Percentiles rank a stretch among this genome's conserved stretches.
These are phyloP conservation scores for Sherardia arvensis DNA, from an alignment of 257 asterid species.

Conservation along the genomic window DNA sequence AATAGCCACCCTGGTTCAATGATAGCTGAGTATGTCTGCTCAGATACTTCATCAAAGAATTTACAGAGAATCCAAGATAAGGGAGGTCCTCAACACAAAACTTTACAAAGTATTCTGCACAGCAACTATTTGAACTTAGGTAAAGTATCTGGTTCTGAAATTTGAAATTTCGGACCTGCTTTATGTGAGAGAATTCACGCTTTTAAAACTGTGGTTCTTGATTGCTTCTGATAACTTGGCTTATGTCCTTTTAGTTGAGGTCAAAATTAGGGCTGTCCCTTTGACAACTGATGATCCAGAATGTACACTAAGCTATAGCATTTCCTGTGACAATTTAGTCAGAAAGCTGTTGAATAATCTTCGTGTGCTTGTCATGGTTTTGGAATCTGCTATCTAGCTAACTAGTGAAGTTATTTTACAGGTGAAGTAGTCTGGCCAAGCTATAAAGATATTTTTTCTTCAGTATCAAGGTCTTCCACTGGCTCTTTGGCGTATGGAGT, in stretches of 20 bases:
- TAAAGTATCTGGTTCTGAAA: constrained; percentile 16
- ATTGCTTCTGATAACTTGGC: too few species aligned
- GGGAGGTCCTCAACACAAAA: constrained; percentile 20
- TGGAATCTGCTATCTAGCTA: constrained; percentile 8
- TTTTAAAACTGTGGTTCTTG: neutral
- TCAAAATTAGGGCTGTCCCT: too few species aligned
- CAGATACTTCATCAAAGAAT: constrained; percentile 18
- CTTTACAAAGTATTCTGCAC: constrained; percentile 62
- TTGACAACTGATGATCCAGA: too few species aligned
- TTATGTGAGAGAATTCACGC: too few species aligned
- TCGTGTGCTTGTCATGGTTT: neutral
- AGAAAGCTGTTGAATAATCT: neutral
- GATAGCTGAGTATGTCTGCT: too few species aligned
- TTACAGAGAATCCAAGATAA: constrained; percentile 12
- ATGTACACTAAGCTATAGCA: too few species aligned
- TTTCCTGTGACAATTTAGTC: neutral
- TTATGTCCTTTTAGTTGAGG: too few species aligned
- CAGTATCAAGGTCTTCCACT: constrained; percentile 48
- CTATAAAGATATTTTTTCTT: constrained; percentile 37
- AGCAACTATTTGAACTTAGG: constrained; percentile 72
- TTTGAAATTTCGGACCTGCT: neutral
- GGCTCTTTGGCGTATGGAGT: constrained; percentile 60
- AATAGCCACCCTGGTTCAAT: too few species aligned
- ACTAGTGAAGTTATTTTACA: constrained; percentile 26
- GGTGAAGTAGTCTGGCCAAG: constrained; percentile 67